Conservation (phyloP, 345 rosid species). For the Corymbia maculata region DNA sequence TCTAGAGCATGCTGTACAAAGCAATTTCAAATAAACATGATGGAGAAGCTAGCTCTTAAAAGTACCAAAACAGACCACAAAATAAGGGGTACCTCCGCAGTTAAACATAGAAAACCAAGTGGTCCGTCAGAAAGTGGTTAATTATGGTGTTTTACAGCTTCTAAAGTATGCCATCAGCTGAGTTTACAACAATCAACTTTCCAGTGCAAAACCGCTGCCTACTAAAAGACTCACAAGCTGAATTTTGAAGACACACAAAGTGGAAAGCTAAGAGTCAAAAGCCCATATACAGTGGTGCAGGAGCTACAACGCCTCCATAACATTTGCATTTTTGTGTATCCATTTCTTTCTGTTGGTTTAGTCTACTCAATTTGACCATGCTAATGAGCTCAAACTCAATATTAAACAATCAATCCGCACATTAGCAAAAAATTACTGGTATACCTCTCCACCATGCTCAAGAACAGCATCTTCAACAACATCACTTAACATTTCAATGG, state of each 20-base stretch:
- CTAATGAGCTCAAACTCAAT: not conserved
- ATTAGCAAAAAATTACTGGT: not conserved
- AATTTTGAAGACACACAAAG: not conserved
- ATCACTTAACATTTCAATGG: slow-evolving; percentile 95
- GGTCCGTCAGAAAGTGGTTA: not conserved
- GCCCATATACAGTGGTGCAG: not conserved
- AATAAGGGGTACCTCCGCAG: not conserved
- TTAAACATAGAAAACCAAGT: not conserved
- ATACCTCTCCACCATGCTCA: slow-evolving; percentile 94
- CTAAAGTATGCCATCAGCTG: not conserved
- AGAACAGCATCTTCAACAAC: slow-evolving; percentile 87
- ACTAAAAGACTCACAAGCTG: not conserved
- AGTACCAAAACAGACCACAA: not conserved
- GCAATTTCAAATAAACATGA: not conserved
- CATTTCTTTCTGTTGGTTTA: not conserved
- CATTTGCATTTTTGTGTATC: not conserved
- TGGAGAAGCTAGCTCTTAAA: not conserved
- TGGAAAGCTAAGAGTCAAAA: not conserved
- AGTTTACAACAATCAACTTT: not conserved
- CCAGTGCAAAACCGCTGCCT: not conserved
- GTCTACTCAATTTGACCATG: not conserved
- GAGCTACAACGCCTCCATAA: not conserved
- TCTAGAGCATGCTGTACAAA: not conserved
- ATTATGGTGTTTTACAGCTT: not conserved
- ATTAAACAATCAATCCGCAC: not conserved